Conservation (phyloP, 768 basidiomycete genomes). For the Favolaschia claudopus region DNA sequence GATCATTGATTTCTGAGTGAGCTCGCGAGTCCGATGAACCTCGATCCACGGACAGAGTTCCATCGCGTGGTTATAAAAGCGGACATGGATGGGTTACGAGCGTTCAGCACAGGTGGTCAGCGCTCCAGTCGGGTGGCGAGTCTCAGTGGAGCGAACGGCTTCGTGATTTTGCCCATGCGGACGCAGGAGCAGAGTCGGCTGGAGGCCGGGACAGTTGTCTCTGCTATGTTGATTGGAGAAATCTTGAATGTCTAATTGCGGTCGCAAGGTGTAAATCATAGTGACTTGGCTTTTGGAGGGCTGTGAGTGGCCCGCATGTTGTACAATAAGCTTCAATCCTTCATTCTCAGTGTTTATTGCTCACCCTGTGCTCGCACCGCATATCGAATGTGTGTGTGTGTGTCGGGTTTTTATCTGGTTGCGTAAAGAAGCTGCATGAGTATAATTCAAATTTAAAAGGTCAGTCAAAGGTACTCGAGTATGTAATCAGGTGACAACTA, state of each 20-base stretch:
- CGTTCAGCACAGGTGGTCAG: constrained; percentile 87
- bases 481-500: too few relatives aligned
- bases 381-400: too few relatives aligned
- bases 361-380: too few relatives aligned
- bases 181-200: constrained; percentile 44
- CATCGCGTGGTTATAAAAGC: constrained; percentile 77
- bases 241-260: constrained; percentile 32
- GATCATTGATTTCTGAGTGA: constrained; percentile 34
- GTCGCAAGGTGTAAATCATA: background rate
- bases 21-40: constrained; percentile 66
- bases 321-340: too few relatives aligned
- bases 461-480: too few relatives aligned
- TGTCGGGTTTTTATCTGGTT: too few relatives aligned
- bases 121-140: constrained; percentile 85
- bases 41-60: constrained; percentile 83
- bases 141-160: constrained; percentile 80
- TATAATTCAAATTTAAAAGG: too few relatives aligned
- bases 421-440: too few relatives aligned
- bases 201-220: constrained; percentile 60
- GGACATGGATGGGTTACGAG: constrained; percentile 57
- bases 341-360: too few relatives aligned
- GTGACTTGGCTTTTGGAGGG: too few relatives aligned
- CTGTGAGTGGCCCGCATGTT: too few relatives aligned
- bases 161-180: constrained; percentile 70
- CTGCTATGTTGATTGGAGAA: constrained; percentile 77